A percentile compares a stretch with the other conserved stretches of the same genome.
Conservation (phyloP, 345 rosid species). For the Ceriops decandra region DNA sequence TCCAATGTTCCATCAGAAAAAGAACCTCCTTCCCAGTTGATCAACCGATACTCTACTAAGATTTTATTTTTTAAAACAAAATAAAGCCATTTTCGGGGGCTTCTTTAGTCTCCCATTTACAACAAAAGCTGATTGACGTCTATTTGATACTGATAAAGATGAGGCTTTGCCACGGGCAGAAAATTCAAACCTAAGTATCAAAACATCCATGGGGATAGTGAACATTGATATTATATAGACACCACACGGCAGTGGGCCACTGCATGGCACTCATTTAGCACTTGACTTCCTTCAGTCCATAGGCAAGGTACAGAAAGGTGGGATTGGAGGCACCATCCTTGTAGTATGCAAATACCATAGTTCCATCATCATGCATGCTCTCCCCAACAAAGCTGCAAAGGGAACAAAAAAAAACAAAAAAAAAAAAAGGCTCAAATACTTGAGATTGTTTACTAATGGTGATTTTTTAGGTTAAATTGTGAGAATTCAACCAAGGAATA, state of each 20-base stretch:
- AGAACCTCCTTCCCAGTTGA: too few relatives aligned
- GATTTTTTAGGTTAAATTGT: neutral
- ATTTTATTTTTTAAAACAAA: too few relatives aligned
- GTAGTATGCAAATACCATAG: slow-evolving; percentile 89
- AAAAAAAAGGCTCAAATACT: neutral
- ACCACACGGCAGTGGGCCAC: neutral
- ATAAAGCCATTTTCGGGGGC: too few relatives aligned
- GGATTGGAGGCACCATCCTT: slow-evolving; percentile 90
- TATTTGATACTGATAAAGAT: too few relatives aligned
- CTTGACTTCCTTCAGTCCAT: slow-evolving; percentile 84
- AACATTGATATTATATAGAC: neutral
- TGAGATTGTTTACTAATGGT: neutral
- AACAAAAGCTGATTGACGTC: too few relatives aligned
- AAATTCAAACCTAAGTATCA: too few relatives aligned
- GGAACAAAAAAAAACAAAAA: neutral
- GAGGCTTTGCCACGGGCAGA: too few relatives aligned
- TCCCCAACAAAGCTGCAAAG: slow-evolving; percentile 81
- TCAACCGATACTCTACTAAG: too few relatives aligned
- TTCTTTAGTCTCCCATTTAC: too few relatives aligned
- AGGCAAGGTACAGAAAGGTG: slow-evolving; percentile 79
- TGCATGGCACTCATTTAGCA: slow-evolving; percentile 35
- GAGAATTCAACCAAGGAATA: neutral
- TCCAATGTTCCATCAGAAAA: too few relatives aligned
- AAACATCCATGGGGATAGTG: too few relatives aligned
- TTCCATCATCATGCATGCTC: slow-evolving; percentile 72